Percentiles rank a stretch among this genome's conserved stretches.
Evolutionary conservation across 2,329 filamentous ascomycete species (phyloP).

Genomic region (Pestalotiopsis sp.): DNA sequence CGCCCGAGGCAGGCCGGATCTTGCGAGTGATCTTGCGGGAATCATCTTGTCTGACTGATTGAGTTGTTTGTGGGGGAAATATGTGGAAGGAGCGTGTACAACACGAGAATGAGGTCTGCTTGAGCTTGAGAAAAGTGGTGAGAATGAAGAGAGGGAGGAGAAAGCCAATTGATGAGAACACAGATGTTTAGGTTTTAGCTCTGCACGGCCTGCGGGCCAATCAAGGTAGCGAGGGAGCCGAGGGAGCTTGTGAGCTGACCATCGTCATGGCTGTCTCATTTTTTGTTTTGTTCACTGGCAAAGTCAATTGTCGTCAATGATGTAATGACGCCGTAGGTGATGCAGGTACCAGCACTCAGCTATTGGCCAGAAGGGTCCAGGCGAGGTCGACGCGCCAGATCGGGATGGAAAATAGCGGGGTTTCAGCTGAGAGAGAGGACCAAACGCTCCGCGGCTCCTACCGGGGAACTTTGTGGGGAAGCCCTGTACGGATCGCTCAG

Average conservation of each 20-base stretch:
- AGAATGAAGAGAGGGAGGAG: background rate
- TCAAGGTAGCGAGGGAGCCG: background rate
- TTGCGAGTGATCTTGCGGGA: constrained; percentile 8
- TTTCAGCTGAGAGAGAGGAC: background rate
- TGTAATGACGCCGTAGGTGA: background rate
- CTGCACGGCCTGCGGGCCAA: background rate
- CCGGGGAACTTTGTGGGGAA: background rate
- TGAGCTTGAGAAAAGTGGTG: background rate
- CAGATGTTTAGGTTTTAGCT: background rate
- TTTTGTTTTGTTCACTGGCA: background rate
- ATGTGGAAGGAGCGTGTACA: background rate
- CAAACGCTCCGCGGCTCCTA: background rate
- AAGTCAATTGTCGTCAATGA: background rate
- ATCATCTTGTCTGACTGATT: constrained; percentile 1
- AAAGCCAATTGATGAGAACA: background rate
- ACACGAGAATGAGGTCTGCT: background rate
- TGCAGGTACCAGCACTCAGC: background rate
- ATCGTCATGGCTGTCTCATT: background rate
- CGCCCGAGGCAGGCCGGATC: constrained; percentile 10
- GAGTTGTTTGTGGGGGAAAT: background rate
- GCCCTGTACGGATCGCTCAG: background rate
- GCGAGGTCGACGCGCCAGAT: background rate
- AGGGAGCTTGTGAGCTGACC: background rate
- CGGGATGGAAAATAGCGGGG: background rate
- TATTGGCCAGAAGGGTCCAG: background rate